These are phyloP conservation scores for Fusarium acutatum DNA, from an alignment of 2,329 filamentous ascomycete species.

Conservation along the genomic window DNA sequence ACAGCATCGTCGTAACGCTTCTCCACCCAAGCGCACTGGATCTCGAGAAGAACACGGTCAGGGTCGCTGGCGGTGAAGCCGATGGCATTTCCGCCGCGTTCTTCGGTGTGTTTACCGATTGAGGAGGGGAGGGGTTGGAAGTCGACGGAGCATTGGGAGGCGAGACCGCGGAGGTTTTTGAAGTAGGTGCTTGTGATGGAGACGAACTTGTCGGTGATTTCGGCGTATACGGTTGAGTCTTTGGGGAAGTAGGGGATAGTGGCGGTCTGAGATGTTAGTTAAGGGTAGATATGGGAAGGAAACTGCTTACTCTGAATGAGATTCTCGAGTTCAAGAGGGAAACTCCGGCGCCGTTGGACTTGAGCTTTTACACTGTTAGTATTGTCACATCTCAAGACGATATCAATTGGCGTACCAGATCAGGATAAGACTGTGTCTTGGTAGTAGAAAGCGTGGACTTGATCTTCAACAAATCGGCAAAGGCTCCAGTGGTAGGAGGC, in stretches of 20 bases:
- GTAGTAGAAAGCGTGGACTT: background rate
- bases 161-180: background rate
- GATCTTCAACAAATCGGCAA: conserved; percentile 21
- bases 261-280: background rate
- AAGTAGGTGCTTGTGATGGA: conserved; percentile 3
- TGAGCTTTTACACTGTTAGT: background rate
- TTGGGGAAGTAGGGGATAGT: conserved; percentile 6
- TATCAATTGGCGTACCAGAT: background rate
- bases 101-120: conserved; percentile 6
- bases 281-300: fast-evolving
- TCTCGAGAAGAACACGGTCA: background rate
- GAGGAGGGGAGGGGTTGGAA: conserved; percentile 6
- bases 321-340: conserved; percentile 14
- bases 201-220: conserved; percentile 4
- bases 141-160: conserved; percentile 22
- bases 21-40: conserved; percentile 18
- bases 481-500: conserved; percentile 9
- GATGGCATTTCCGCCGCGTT: conserved; percentile 11
- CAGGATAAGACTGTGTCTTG: background rate
- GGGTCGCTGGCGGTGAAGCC: background rate
- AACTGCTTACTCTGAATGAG: conserved; percentile 4
- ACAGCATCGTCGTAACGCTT: background rate
- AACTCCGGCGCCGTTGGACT: conserved; percentile 1
- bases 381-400: fast-evolving
- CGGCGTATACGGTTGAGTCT: background rate